phyloP scores from a whole-genome alignment of 2,329 filamentous ascomycete genomes.

The Penicillium thymicola region DNA sequence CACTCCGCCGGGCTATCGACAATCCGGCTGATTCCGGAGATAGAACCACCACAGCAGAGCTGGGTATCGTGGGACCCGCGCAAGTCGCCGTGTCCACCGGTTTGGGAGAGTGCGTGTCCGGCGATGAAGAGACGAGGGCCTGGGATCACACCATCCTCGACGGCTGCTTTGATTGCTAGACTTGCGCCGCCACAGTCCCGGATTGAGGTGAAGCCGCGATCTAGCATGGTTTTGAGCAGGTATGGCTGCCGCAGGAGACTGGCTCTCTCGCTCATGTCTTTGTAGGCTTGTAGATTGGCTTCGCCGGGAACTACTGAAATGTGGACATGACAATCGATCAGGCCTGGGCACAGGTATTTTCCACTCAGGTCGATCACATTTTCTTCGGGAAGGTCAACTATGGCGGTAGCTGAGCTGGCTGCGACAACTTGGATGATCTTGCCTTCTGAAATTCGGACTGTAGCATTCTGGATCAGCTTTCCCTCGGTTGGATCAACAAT shows the following conservation, averaged over 20 bases:
- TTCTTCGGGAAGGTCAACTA: background rate
- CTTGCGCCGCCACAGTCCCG: slow-evolving; percentile 59
- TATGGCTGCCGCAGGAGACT: slow-evolving; percentile 22
- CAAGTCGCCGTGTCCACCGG: slow-evolving; percentile 58
- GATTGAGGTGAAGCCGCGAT: slow-evolving; percentile 57
- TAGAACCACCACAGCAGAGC: slow-evolving; percentile 49
- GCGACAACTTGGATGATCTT: slow-evolving; percentile 11
- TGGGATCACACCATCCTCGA: slow-evolving; percentile 54
- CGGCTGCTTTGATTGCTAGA: slow-evolving; percentile 51
- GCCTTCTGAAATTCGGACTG: slow-evolving; percentile 15
- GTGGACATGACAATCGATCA: slow-evolving; percentile 55
- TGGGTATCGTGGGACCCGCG: slow-evolving; percentile 40
- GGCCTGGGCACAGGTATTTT: slow-evolving; percentile 49
- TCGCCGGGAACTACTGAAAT: slow-evolving; percentile 47
- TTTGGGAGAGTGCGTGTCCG: slow-evolving; percentile 55
- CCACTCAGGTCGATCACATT: slow-evolving; percentile 41
- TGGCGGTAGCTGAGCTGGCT: background rate
- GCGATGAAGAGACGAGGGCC: slow-evolving; percentile 57
- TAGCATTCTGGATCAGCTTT: slow-evolving; percentile 12
- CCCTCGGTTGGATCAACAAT: slow-evolving; percentile 20
- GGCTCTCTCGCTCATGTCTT: slow-evolving; percentile 16
- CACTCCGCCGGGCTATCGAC: slow-evolving; percentile 57
- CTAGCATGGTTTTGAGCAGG: slow-evolving; percentile 47
- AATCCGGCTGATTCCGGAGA: slow-evolving; percentile 40
- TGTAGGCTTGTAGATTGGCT: slow-evolving; percentile 18